Conservation (phyloP, 495 filamentous ascomycete species). For the Penicillium cataractarum region DNA sequence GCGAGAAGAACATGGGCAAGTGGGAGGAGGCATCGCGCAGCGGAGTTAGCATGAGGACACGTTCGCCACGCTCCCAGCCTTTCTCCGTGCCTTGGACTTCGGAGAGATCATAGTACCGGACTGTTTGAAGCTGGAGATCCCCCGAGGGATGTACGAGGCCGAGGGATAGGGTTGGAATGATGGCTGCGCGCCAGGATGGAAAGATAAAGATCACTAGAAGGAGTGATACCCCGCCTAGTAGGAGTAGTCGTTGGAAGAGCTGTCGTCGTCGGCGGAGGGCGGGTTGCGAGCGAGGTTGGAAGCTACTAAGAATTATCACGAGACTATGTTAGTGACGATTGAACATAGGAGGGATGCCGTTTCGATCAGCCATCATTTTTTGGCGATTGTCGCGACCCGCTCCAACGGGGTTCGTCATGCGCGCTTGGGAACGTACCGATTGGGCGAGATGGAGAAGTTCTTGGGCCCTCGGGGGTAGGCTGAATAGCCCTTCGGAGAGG, state of each 20-base stretch:
- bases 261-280: conserved; percentile 73
- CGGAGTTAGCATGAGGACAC: conserved; percentile 93
- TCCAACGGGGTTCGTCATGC: neutral
- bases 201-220: conserved; percentile 70
- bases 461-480: conserved; percentile 62
- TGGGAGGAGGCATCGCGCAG: conserved; percentile 92
- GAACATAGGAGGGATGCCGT: conserved; percentile 7
- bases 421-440: conserved; percentile 62
- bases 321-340: conserved; percentile 12
- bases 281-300: conserved; percentile 81
- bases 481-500: conserved; percentile 76
- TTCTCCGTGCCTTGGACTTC: conserved; percentile 85
- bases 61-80: conserved; percentile 93
- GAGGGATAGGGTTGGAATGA: conserved; percentile 66
- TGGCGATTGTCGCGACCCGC: neutral
- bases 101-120: conserved; percentile 94
- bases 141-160: conserved; percentile 69
- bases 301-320: conserved; percentile 55
- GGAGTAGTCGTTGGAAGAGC: conserved; percentile 68
- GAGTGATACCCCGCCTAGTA: conserved; percentile 51
- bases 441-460: conserved; percentile 86
- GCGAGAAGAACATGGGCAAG: conserved; percentile 97
- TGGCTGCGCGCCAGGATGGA: conserved; percentile 68
- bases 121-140: conserved; percentile 84
- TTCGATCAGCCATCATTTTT: conserved; percentile 11